Evolutionary conservation across 768 basidiomycete species (phyloP), one percentile per base, ranked within the genome.

Genomic region (Boletus insuetus): DNA sequence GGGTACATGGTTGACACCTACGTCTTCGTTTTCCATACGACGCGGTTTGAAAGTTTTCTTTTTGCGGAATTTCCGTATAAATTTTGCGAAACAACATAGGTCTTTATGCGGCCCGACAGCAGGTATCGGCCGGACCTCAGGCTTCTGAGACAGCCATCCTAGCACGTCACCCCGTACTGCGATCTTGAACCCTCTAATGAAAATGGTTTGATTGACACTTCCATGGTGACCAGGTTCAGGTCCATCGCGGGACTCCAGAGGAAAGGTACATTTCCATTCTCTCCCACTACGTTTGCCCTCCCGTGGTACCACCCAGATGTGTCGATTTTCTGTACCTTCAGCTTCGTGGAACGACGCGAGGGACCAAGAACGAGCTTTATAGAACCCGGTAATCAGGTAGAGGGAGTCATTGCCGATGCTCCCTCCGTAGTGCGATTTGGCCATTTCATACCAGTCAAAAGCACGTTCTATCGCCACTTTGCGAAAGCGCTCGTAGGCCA

Each of bases 391-490:
- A n/a, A 39, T 39, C 14, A 39, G 17, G 38, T 39, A 39, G 13
- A 39, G 38, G 38, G 38, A 39, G 22, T 20, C 24, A 6, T 26
- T 43, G 13, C 19, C 3, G 24, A 43, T 26, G 24, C 14, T 32
- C 10, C 32, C 29, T 7, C 19, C 45, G 13, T 20, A 46, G 11
- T 7, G 19, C 19, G 29, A 26, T 16, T n/a, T 26, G 8, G 43
- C 43, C 8, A 62, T 62, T 24, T 59, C 46, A 38, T 66, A 73
- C 71, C 71, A 70, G 6, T 48, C 45, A 13, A 47, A 37, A 1
- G 61, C 69, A 44, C 59, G 44, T 7, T 51, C n/a, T 14, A 49
- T 34, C 1, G 67, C 66, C 20, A 64, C 24, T 11, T 39, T 26
- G 4, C 22, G 44, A 34, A 70, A 63, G 12, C 31, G 37, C 35